Percentiles rank a stretch among this genome's conserved stretches.
phyloP scores from a whole-genome alignment of 1,139 yeast genomes.

The Debaryomyces coudertii region DNA sequence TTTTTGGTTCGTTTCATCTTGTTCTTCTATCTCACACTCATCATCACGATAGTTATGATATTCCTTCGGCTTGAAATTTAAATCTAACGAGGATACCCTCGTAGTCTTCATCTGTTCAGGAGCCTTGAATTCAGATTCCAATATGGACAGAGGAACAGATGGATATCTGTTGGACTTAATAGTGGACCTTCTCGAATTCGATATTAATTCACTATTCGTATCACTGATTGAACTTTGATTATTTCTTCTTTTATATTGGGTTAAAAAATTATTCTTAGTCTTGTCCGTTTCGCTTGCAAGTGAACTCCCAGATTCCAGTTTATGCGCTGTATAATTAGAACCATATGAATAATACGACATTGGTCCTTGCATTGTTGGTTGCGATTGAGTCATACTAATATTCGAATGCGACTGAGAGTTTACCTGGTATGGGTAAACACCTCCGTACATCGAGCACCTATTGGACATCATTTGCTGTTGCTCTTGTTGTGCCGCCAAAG shows the following conservation, averaged over 20 bases:
- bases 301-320: not conserved
- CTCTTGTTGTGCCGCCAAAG: slow-evolving; percentile 21
- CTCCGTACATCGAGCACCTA: not conserved
- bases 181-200: slow-evolving; percentile 37
- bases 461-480: not conserved
- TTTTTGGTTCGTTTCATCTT: not conserved
- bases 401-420: not conserved
- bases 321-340: not conserved
- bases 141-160: slow-evolving; percentile 35
- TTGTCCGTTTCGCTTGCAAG: not conserved
- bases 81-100: slow-evolving; percentile 31
- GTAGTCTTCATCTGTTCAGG: not conserved
- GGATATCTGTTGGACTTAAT: slow-evolving; percentile 41
- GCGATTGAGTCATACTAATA: not conserved
- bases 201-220: slow-evolving; percentile 27
- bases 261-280: slow-evolving; percentile 8
- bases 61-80: slow-evolving; percentile 29
- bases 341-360: not conserved
- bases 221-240: slow-evolving; percentile 5
- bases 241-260: slow-evolving; percentile 6
- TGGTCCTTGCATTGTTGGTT: not conserved
- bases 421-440: not conserved
- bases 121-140: slow-evolving; percentile 9
- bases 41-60: slow-evolving; percentile 17
- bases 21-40: slow-evolving; percentile 11